Percentiles rank a stretch among this genome's conserved stretches.
phyloP scores from a whole-genome alignment of 2,329 filamentous ascomycete genomes.

The Ciborinia camelliae region DNA sequence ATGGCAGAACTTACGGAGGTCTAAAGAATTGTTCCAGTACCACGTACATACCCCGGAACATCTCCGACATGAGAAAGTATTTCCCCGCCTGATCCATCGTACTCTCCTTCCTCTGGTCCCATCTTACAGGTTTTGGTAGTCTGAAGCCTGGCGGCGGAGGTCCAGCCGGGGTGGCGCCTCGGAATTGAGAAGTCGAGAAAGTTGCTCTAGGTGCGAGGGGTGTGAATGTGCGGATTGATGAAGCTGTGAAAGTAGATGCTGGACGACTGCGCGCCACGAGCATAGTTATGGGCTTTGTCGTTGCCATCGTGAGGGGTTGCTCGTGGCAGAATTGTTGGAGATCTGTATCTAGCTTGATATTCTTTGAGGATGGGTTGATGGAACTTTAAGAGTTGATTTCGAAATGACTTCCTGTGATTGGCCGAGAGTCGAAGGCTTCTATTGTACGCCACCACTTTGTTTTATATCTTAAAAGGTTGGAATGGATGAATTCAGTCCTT shows the following conservation, averaged over 20 bases:
- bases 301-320: constrained; percentile 38
- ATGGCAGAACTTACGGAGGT: constrained; percentile 72
- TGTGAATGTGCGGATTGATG: constrained; percentile 29
- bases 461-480: neutral
- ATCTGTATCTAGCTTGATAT: constrained; percentile 17
- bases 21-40: constrained; percentile 97
- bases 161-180: constrained; percentile 64
- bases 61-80: constrained; percentile 94
- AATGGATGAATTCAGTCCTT: neutral
- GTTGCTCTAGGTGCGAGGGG: constrained; percentile 27
- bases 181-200: constrained; percentile 35
- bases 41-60: constrained; percentile 97
- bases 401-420: constrained; percentile 18
- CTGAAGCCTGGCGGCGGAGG: constrained; percentile 80
- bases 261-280: constrained; percentile 39
- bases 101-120: constrained; percentile 76
- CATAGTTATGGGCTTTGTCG: constrained; percentile 39
- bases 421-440: constrained; percentile 7
- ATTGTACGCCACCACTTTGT: constrained; percentile 9
- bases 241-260: constrained; percentile 30
- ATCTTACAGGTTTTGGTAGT: constrained; percentile 66
- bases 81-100: constrained; percentile 81
- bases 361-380: constrained; percentile 22
- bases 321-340: constrained; percentile 34
- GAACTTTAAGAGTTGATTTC: constrained; percentile 17